These are phyloP conservation scores for Saccharomycopsis crataegensis DNA, from an alignment of 1,139 yeast species.

Conservation along the genomic window DNA sequence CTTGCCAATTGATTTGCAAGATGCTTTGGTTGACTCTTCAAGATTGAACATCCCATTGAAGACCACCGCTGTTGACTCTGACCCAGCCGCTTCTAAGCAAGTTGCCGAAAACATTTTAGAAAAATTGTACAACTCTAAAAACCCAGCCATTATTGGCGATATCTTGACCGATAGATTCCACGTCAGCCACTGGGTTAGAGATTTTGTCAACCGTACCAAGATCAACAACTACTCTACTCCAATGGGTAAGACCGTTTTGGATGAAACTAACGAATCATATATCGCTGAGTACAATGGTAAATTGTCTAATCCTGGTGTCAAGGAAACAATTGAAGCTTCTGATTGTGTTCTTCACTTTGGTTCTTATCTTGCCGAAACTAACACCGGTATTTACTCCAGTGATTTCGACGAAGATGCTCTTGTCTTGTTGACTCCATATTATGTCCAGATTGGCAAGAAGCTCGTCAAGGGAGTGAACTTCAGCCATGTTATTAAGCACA, in stretches of 20 bases:
- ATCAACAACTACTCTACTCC: constrained; percentile 43
- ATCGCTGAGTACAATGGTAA: constrained; percentile 61
- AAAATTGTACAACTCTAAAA: constrained; percentile 41
- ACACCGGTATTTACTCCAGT: constrained; percentile 40
- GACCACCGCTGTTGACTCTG: constrained; percentile 26
- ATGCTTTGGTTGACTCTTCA: constrained; percentile 37
- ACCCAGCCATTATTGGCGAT: constrained; percentile 61
- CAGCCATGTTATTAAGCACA: constrained; percentile 37
- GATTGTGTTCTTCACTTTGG: constrained; percentile 48
- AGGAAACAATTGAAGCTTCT: constrained; percentile 33
- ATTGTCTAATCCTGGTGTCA: constrained; percentile 39
- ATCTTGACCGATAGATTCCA: constrained; percentile 50
- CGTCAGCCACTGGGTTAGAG: constrained; percentile 32
- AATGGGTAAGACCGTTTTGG: constrained; percentile 52
- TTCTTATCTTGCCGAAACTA: constrained; percentile 42
- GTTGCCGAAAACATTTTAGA: constrained; percentile 42
- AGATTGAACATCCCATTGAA: constrained; percentile 27
- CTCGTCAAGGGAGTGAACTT: constrained; percentile 36
- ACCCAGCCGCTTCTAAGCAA: constrained; percentile 30
- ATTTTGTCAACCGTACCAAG: constrained; percentile 39
- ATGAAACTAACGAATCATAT: constrained; percentile 50
- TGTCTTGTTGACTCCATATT: constrained; percentile 33
- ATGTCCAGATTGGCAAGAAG: constrained; percentile 38
- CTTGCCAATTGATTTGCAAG: constrained; percentile 58
- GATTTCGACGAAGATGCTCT: constrained; percentile 26